Percentiles rank a stretch among this genome's conserved stretches.
Evolutionary conservation across 345 rosid species (phyloP).

Genomic region (Carallia pectinifolia): DNA sequence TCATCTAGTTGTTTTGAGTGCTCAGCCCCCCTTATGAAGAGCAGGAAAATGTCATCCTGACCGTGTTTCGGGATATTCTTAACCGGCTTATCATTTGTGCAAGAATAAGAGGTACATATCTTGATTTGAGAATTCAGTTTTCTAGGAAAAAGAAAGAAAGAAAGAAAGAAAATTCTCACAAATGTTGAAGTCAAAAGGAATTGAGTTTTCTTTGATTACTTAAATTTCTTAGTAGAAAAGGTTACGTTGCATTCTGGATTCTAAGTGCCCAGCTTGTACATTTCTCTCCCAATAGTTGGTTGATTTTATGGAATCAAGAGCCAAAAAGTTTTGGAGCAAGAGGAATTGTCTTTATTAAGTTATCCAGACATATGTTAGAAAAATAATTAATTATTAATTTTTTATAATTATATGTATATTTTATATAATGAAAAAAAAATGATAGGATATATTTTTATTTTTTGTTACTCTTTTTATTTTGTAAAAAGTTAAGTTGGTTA

Average conservation of each 20-base stretch:
- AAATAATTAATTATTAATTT: no score
- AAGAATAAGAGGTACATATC: conserved; percentile 46
- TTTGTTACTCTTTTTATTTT: no score
- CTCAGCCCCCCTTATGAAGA: conserved; percentile 43
- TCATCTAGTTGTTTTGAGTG: conserved; percentile 19
- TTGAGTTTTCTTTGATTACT: conserved; percentile 1
- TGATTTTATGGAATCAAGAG: conserved; percentile 6
- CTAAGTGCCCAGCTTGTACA: no score
- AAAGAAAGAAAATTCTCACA: not conserved
- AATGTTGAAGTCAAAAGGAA: not conserved
- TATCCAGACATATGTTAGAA: no score
- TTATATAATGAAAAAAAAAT: no score
- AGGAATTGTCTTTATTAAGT: no score
- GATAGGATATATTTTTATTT: no score
- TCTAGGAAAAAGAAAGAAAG: conserved; percentile 20
- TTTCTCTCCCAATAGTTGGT: not conserved
- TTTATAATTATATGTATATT: no score
- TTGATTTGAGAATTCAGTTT: not conserved
- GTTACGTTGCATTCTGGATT: conserved; percentile 15
- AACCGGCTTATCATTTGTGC: conserved; percentile 44
- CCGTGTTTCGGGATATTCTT: conserved; percentile 49
- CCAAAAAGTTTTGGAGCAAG: no score
- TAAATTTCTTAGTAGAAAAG: conserved; percentile 12
- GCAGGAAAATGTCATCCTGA: conserved; percentile 56
- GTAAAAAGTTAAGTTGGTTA: no score